Percentiles rank a stretch among this genome's conserved stretches.
phyloP scores from a whole-genome alignment of 202 grass and related monocot genomes.

The Carex arenaria region DNA sequence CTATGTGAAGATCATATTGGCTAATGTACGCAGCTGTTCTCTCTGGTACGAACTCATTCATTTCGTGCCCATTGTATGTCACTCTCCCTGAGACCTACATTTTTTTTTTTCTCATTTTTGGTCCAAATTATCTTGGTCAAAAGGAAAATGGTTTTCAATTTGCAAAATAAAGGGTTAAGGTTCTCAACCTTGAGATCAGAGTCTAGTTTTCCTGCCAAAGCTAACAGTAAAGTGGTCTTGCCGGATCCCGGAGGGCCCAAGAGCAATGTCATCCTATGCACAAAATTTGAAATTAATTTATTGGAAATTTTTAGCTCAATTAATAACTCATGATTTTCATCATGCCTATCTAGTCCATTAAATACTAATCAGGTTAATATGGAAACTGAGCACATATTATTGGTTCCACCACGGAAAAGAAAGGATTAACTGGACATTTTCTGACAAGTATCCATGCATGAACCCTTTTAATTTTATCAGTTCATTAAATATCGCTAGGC shows the following conservation, averaged over 20 bases:
- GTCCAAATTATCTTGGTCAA: not conserved
- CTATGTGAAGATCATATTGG: slow-evolving; percentile 33
- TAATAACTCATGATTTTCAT: not conserved
- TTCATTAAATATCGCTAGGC: not conserved
- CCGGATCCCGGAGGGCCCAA: slow-evolving; percentile 65
- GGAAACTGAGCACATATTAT: not conserved
- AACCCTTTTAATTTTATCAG: not conserved
- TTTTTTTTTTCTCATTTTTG: not conserved
- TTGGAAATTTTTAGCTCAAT: not conserved
- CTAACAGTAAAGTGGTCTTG: slow-evolving; percentile 73
- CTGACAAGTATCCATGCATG: not conserved
- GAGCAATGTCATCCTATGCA: slow-evolving; percentile 24
- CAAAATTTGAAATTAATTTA: not conserved
- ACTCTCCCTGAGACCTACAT: slow-evolving; percentile 28
- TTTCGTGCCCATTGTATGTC: slow-evolving; percentile 29
- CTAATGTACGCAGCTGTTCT: slow-evolving; percentile 37
- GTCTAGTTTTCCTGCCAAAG: slow-evolving; percentile 29
- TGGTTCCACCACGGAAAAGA: not conserved
- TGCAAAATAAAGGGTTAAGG: not conserved
- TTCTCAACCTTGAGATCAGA: slow-evolving; percentile 24
- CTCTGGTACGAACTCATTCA: slow-evolving; percentile 37
- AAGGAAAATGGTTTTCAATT: not conserved
- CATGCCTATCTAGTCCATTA: not conserved
- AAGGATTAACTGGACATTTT: not conserved
- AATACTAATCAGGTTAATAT: not conserved